A percentile compares a stretch with the other conserved stretches of the same genome.
These are phyloP conservation scores for Magnolia kwangsiensis DNA, from an alignment of 164 flowering plant species.

Conservation along the genomic window DNA sequence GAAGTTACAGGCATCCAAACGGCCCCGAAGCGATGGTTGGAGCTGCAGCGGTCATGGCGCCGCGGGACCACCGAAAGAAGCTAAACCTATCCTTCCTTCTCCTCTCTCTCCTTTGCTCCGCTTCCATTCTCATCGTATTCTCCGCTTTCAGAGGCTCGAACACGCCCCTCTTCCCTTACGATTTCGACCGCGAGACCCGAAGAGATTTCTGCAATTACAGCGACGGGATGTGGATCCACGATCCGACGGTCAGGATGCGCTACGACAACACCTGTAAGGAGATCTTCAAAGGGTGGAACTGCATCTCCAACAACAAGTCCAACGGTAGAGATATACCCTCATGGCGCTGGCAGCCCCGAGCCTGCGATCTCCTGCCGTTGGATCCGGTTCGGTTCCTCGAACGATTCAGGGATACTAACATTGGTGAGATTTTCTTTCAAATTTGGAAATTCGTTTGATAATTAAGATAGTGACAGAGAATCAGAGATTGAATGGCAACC, in stretches of 20 bases:
- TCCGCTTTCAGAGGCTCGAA: slow-evolving; percentile 27
- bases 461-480: too few relatives aligned
- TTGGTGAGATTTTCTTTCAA: slow-evolving; percentile 40
- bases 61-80: slow-evolving; percentile 6
- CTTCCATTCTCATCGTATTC: slow-evolving; percentile 45
- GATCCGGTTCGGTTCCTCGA: slow-evolving; percentile 67
- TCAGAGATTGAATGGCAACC: too few relatives aligned
- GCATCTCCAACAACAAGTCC: slow-evolving; percentile 54
- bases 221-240: slow-evolving; percentile 80
- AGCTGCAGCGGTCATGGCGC: slow-evolving; percentile 1
- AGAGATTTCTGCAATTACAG: slow-evolving; percentile 45
- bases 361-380: slow-evolving; percentile 60
- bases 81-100: slow-evolving; percentile 30
- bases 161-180: neutral
- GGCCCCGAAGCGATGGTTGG: too few relatives aligned
- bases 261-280: slow-evolving; percentile 85
- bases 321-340: slow-evolving; percentile 49
- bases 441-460: too few relatives aligned
- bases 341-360: slow-evolving; percentile 82
- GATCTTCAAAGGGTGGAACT: slow-evolving; percentile 97
- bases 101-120: slow-evolving; percentile 38
- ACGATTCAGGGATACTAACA: slow-evolving; percentile 50
- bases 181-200: neutral
- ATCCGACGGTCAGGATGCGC: slow-evolving; percentile 34
- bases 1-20: too few relatives aligned